phyloP scores from a whole-genome alignment of 495 filamentous ascomycete species.

The Aspergillus sclerotioniger region DNA sequence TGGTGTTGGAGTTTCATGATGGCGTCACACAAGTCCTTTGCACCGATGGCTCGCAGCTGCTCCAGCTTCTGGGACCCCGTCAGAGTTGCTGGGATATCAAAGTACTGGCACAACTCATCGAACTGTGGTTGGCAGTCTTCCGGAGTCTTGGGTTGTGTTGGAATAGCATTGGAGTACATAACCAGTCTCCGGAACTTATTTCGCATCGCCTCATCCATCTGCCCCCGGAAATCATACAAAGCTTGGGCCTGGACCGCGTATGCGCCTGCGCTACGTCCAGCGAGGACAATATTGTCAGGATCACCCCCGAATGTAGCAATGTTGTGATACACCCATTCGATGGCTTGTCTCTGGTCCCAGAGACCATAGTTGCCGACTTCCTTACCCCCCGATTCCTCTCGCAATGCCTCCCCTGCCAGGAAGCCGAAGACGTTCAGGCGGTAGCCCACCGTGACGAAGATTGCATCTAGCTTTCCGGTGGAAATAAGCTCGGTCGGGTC shows the following conservation, averaged over 20 bases:
- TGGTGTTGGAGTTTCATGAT: conserved; percentile 35
- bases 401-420: conserved; percentile 43
- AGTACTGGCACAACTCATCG: conserved; percentile 41
- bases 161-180: conserved; percentile 50
- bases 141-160: conserved; percentile 43
- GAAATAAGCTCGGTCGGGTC: conserved; percentile 50
- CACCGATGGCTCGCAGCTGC: conserved; percentile 30
- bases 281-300: conserved; percentile 55
- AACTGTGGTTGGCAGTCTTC: conserved; percentile 47
- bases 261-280: conserved; percentile 60
- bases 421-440: conserved; percentile 62
- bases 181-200: conserved; percentile 35
- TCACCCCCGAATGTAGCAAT: conserved; percentile 58
- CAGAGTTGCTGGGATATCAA: conserved; percentile 29
- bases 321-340: conserved; percentile 60
- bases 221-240: conserved; percentile 40
- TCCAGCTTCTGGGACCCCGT: conserved; percentile 35
- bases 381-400: conserved; percentile 40
- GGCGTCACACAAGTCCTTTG: conserved; percentile 30
- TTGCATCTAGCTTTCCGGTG: conserved; percentile 43
- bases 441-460: conserved; percentile 61
- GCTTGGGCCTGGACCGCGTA: conserved; percentile 53
- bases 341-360: conserved; percentile 55
- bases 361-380: conserved; percentile 59
- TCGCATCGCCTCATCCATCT: conserved; percentile 13